phyloP scores from a whole-genome alignment of 441 rosid species.

The Pelargonium exstipulatum region DNA sequence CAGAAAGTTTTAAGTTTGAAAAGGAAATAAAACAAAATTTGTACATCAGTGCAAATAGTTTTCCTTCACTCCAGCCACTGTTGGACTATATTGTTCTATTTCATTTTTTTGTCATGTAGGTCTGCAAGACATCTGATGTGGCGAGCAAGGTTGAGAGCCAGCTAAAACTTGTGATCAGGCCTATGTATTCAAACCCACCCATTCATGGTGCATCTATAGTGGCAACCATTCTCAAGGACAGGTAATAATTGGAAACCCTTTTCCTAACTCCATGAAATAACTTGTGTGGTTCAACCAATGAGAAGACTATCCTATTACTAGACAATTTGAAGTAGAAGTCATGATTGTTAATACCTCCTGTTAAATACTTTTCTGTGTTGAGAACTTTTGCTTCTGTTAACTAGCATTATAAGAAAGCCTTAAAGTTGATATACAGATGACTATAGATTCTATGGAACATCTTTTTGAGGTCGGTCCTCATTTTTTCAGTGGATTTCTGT shows the following conservation, averaged over 20 bases:
- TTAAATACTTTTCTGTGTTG: no score
- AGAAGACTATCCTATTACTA: background rate
- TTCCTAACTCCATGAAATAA: background rate
- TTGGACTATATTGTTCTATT: background rate
- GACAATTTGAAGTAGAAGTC: no score
- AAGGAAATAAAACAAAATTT: background rate
- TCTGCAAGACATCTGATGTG: constrained; percentile 77
- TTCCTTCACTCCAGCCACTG: background rate
- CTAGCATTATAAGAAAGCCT: no score
- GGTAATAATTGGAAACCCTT: constrained; percentile 30
- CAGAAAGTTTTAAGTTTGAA: background rate
- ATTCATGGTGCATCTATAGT: constrained; percentile 92
- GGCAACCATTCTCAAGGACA: constrained; percentile 56
- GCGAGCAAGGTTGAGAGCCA: constrained; percentile 87
- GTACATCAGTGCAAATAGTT: background rate
- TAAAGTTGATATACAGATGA: no score
- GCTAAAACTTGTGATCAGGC: constrained; percentile 78
- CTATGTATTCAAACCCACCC: constrained; percentile 94
- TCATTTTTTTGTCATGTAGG: constrained; percentile 33
- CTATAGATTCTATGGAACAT: background rate
- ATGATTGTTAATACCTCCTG: no score
- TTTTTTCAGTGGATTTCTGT: background rate
- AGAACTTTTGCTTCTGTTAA: no score
- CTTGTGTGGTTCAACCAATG: no score
- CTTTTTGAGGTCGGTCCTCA: background rate